Evolutionary conservation across 495 filamentous ascomycete genomes (phyloP).

Genomic region (Penicillium ucsense): DNA sequence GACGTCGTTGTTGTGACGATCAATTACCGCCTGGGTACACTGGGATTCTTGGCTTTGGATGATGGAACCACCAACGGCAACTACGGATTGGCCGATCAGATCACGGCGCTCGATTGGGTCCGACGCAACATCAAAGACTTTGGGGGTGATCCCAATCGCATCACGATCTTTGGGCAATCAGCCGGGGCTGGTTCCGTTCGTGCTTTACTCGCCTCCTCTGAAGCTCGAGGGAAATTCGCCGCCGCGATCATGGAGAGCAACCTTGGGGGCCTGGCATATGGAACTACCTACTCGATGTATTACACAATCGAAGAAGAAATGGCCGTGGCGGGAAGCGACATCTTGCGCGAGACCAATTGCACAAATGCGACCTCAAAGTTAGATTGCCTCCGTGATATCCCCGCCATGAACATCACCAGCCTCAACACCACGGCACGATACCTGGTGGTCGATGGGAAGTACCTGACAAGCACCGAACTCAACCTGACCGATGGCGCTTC

Average conservation of each 20-base stretch:
- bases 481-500: constrained; percentile 3
- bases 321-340: constrained; percentile 11
- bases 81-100: constrained; percentile 30
- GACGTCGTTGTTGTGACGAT: constrained; percentile 39
- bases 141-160: constrained; percentile 41
- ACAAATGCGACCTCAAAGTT: constrained; percentile 15
- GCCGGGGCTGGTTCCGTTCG: constrained; percentile 39
- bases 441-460: constrained; percentile 14
- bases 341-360: constrained; percentile 27
- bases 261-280: constrained; percentile 38
- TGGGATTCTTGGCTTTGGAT: constrained; percentile 26
- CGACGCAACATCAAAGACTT: constrained; percentile 25
- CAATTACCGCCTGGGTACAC: constrained; percentile 31
- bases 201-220: constrained; percentile 17
- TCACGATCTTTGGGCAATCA: constrained; percentile 47
- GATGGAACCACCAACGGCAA: constrained; percentile 21
- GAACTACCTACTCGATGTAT: constrained; percentile 40
- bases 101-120: constrained; percentile 27
- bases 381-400: constrained; percentile 34
- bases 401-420: constrained; percentile 20
- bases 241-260: constrained; percentile 36
- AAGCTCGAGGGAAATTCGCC: constrained; percentile 30
- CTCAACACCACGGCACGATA: constrained; percentile 10
- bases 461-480: constrained; percentile 6
- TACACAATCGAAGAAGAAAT: constrained; percentile 29